phyloP scores from a whole-genome alignment of 768 basidiomycete species.

The Paxillus ammoniavirescens region DNA sequence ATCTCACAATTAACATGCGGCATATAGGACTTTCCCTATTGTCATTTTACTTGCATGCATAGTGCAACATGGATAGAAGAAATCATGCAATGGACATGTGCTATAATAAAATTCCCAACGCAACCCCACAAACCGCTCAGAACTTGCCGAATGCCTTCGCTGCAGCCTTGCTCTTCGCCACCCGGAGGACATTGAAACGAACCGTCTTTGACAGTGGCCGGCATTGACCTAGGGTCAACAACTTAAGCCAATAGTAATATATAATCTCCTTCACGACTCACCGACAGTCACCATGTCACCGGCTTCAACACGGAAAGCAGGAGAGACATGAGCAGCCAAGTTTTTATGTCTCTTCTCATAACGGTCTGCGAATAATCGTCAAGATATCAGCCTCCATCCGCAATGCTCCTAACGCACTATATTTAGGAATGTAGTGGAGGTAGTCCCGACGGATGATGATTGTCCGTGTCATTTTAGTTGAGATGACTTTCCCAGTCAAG shows the following conservation, averaged over 20 bases:
- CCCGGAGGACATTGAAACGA: constrained; percentile 98
- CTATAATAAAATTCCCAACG: constrained; percentile 10
- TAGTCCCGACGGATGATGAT: constrained; percentile 95
- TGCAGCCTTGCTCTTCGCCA: constrained; percentile 89
- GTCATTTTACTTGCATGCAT: constrained; percentile 27
- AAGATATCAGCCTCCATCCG: constrained; percentile 4
- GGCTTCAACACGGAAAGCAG: constrained; percentile 96
- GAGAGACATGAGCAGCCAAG: constrained; percentile 93
- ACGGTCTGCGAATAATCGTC: constrained; percentile 60
- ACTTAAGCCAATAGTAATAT: not conserved
- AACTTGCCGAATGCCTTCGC: constrained; percentile 95
- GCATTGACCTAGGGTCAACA: constrained; percentile 76
- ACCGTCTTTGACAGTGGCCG: constrained; percentile 98
- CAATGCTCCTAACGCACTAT: constrained; percentile 61
- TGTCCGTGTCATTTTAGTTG: constrained; percentile 99
- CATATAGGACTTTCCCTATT: not conserved
- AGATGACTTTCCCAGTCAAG: constrained; percentile 95
- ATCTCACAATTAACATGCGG: not conserved
- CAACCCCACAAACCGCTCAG: constrained; percentile 37
- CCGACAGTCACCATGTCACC: constrained; percentile 96
- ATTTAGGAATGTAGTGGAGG: constrained; percentile 97
- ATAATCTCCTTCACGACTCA: constrained; percentile 39
- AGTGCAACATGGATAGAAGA: constrained; percentile 24
- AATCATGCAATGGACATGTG: constrained; percentile 22
- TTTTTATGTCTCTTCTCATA: constrained; percentile 99